phyloP scores from a whole-genome alignment of 1,139 yeast species.

The Hemisphaericaspora lyxosophila region DNA sequence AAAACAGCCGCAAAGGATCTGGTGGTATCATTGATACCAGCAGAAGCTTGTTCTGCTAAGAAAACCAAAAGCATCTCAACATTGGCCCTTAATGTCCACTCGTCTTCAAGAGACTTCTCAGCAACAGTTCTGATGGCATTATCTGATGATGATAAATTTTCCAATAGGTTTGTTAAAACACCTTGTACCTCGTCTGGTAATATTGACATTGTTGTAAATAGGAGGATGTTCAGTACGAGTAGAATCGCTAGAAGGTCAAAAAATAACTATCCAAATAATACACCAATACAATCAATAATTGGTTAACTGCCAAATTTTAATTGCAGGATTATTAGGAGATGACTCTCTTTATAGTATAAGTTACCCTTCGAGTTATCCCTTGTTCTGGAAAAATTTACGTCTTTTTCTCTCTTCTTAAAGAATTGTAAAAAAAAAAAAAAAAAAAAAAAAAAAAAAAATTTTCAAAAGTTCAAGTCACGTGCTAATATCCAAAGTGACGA shows the following conservation, averaged over 20 bases:
- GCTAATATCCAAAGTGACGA: too few species aligned
- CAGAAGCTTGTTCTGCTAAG: conserved; percentile 76
- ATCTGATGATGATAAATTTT: conserved; percentile 75
- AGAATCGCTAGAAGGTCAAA: too few species aligned
- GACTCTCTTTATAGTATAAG: too few species aligned
- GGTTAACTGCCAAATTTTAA: neutral
- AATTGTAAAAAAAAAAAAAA: too few species aligned
- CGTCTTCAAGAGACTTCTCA: conserved; percentile 67
- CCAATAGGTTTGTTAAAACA: conserved; percentile 58
- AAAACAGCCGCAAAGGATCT: conserved; percentile 80
- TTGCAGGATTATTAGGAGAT: neutral
- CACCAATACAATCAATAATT: too few species aligned
- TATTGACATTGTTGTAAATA: conserved; percentile 42
- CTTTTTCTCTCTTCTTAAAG: too few species aligned
- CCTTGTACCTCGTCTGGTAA: conserved; percentile 63
- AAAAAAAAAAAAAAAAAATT: too few species aligned
- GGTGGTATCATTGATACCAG: conserved; percentile 53
- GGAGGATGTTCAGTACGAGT: too few species aligned
- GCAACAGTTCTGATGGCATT: conserved; percentile 74
- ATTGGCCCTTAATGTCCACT: conserved; percentile 68
- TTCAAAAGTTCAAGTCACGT: too few species aligned
- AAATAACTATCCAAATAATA: too few species aligned
- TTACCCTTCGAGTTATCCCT: too few species aligned
- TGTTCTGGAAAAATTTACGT: too few species aligned
- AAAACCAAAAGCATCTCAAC: conserved; percentile 73